Percentiles rank a stretch among this genome's conserved stretches.
Conservation (phyloP, 257 asterid species). For the Marsdenia floribunda region DNA sequence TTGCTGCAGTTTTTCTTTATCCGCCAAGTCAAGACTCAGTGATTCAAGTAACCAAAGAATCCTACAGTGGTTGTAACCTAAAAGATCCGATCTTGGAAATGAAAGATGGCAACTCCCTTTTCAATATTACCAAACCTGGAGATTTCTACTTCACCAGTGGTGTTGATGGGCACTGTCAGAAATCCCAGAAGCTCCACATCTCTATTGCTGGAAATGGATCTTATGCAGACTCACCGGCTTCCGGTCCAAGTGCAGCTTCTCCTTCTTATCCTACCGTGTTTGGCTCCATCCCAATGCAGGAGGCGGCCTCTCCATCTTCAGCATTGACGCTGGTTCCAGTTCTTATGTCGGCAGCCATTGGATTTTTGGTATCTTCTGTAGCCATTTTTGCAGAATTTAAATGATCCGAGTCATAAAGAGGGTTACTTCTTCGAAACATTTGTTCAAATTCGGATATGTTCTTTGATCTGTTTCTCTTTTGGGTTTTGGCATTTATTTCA, state of each 20-base stretch:
- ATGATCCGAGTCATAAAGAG: neutral
- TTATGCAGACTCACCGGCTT: conserved; percentile 37
- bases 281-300: conserved; percentile 64
- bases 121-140: conserved; percentile 58
- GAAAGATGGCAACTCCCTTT: conserved; percentile 77
- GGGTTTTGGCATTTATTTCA: neutral
- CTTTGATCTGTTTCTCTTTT: neutral
- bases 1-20: conserved; percentile 73
- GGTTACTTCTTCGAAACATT: neutral
- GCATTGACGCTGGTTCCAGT: conserved; percentile 22
- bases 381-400: conserved; percentile 4
- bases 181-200: conserved; percentile 64
- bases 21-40: conserved; percentile 96
- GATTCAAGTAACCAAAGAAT: conserved; percentile 55
- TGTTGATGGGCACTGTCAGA: conserved; percentile 51
- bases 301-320: conserved; percentile 30
- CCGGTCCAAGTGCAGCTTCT: conserved; percentile 50
- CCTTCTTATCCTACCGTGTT: conserved; percentile 42
- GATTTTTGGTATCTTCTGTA: neutral
- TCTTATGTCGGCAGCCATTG: conserved; percentile 23
- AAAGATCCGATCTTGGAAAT: conserved; percentile 70
- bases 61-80: conserved; percentile 59
- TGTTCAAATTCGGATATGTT: neutral
- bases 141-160: conserved; percentile 80
- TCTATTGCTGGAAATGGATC: conserved; percentile 58